Evolutionary conservation across 2,329 filamentous ascomycete genomes (phyloP).

Genomic region (Dactylellina haptotyla): DNA sequence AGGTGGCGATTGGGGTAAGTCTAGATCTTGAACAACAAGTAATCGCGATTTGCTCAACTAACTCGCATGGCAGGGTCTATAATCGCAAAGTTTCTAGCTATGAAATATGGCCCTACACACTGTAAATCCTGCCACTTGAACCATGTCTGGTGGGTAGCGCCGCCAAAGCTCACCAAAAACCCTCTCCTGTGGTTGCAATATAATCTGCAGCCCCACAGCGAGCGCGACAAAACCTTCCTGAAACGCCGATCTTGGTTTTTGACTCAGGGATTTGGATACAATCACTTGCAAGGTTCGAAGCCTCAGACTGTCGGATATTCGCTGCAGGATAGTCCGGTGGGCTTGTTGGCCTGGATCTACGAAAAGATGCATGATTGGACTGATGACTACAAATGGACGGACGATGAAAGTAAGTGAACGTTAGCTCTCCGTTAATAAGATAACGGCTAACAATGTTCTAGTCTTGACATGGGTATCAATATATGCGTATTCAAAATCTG

Average conservation of each 20-base stretch:
- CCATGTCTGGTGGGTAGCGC: slow-evolving; percentile 56
- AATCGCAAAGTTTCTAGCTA: slow-evolving; percentile 39
- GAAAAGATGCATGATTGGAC: slow-evolving; percentile 59
- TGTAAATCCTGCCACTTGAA: slow-evolving; percentile 58
- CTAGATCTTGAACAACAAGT: neutral
- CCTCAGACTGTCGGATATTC: slow-evolving; percentile 59
- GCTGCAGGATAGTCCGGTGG: slow-evolving; percentile 60
- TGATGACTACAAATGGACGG: slow-evolving; percentile 54
- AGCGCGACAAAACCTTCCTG: slow-evolving; percentile 31
- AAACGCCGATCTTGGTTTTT: slow-evolving; percentile 41
- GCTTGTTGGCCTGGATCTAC: slow-evolving; percentile 59
- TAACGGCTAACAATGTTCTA: neutral
- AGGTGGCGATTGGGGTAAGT: slow-evolving; percentile 59
- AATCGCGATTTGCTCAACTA: slow-evolving; percentile 21
- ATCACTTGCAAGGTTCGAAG: slow-evolving; percentile 56
- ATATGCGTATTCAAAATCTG: slow-evolving; percentile 29
- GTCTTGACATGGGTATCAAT: slow-evolving; percentile 48
- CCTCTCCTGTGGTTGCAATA: slow-evolving; percentile 52
- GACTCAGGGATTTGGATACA: slow-evolving; percentile 56
- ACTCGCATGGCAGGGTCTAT: slow-evolving; percentile 17
- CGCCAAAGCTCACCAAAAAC: slow-evolving; percentile 44
- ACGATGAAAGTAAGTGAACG: slow-evolving; percentile 34
- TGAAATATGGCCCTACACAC: slow-evolving; percentile 51
- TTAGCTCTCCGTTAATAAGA: neutral
- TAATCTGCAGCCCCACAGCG: slow-evolving; percentile 52